phyloP scores from a whole-genome alignment of 495 filamentous ascomycete species.

The Darksidea phi region DNA sequence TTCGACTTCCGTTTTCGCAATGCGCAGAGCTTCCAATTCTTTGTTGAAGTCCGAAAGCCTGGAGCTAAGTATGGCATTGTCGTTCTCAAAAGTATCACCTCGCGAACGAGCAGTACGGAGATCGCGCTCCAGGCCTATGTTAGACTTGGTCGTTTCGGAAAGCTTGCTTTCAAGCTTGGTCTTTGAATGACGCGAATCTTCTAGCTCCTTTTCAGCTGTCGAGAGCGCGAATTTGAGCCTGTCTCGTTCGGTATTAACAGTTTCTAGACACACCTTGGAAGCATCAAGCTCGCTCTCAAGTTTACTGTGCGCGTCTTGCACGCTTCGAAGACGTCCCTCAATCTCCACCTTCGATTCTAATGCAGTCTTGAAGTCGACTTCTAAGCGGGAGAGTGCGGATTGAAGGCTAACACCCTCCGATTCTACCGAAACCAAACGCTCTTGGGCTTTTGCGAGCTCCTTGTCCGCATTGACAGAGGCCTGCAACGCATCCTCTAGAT shows the following conservation, averaged over 20 bases:
- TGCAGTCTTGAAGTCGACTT: background rate
- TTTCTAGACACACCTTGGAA: background rate
- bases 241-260: background rate
- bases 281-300: slow-evolving; percentile 1
- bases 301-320: background rate
- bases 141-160: background rate
- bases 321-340: background rate
- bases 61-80: background rate
- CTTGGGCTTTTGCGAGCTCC: background rate
- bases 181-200: background rate
- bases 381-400: background rate
- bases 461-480: background rate
- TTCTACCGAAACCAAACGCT: background rate
- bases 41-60: background rate
- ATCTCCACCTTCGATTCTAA: slow-evolving; percentile 1
- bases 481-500: background rate
- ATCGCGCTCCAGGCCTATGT: background rate
- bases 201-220: background rate
- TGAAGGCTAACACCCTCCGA: background rate
- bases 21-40: background rate
- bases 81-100: background rate
- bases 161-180: background rate
- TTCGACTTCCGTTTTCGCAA: background rate
- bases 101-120: background rate
- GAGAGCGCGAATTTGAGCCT: background rate